A percentile compares a stretch with the other conserved stretches of the same genome.
Conservation (phyloP, 352 stramenopile genomes). For the Phytophthora colocasiae region DNA sequence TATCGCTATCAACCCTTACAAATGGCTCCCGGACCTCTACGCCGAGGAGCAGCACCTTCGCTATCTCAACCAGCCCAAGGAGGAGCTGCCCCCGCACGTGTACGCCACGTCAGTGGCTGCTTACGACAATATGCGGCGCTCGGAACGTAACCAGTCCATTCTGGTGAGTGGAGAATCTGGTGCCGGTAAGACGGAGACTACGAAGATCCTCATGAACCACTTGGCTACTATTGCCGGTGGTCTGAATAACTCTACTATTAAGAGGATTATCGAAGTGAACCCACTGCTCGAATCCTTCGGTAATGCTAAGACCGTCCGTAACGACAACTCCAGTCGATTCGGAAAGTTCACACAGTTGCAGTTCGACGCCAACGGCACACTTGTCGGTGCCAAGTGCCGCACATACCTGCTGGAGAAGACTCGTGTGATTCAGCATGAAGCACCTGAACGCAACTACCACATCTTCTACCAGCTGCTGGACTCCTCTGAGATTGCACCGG, state of each 20-base stretch:
- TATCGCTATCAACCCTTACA: conserved; percentile 98
- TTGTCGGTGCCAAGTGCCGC: conserved; percentile 94
- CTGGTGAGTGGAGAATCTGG: conserved; percentile 89
- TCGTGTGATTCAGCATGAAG: conserved; percentile 94
- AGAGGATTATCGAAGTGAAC: conserved; percentile 97
- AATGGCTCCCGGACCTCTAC: conserved; percentile 91
- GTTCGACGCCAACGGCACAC: conserved; percentile 84
- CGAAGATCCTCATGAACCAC: conserved; percentile 93
- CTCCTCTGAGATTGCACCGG: conserved; percentile 49
- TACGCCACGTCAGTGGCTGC: conserved; percentile 82
- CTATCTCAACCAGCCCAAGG: conserved; percentile 80
- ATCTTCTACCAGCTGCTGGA: conserved; percentile 96
- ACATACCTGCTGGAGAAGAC: conserved; percentile 98
- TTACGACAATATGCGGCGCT: conserved; percentile 80
- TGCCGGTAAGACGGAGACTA: conserved; percentile 95
- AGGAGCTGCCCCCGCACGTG: conserved; percentile 83
- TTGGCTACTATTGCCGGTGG: conserved; percentile 80
- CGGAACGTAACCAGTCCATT: conserved; percentile 84
- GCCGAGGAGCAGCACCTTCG: conserved; percentile 74
- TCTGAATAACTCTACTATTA: conserved; percentile 94
- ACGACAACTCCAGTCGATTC: conserved; percentile 97
- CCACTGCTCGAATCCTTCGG: conserved; percentile 99
- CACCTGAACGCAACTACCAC: conserved; percentile 96
- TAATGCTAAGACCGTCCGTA: conserved; percentile 98
- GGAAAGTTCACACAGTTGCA: conserved; percentile 98